Base-by-base conservation (phyloP, 164 flowering plant genomes). In the Magnolia sinica region DNA sequence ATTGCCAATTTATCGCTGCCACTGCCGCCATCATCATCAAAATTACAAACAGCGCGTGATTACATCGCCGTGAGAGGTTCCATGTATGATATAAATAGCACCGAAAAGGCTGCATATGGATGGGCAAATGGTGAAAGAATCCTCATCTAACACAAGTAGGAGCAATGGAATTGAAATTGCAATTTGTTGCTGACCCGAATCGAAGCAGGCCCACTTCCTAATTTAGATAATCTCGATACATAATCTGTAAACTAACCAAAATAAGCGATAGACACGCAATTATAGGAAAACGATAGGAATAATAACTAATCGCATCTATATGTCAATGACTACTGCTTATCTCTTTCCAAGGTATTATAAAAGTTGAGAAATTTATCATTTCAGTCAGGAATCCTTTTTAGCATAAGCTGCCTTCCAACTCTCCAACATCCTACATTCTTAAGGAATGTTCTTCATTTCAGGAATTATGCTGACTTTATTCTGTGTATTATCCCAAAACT, bases 101-200 rank as follows among this genome's bases (percentile, higher is more conserved):
- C 65, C 29, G 11, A 19, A 13, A 58, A 37, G 69, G 78, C 50
- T 51, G 31, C 78, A 71, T 24, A 68, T 67, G 72, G 77, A 50
- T 74, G 27, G 49, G 76, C 81, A 75, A 75, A 51, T 66, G 51
- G 77, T 51, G 77, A 71, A 68, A 72, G 82, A 61, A 69, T 64
- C 74, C 78, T 83, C 81, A 74, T 76, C 73, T 45, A 52, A 63
- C 5, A 45, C 73, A 80, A 74, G 71, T 72, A 67, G 20, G 76
- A 50, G 49, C 16, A 45, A 55, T 19, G 16, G 6, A 78, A 22
- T 71, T 31, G 20, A 52, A 58, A 63, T 27, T 72, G 49, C 73
- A 80, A 73, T 59, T 72, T 67, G 59, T 63, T 10, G 81, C 31
- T 52, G 37, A 68, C 29, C 16, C 31, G 23, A 50, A 23, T 49